Conservation (phyloP, 140 eudicot genomes). For the Flaveria floridana region DNA sequence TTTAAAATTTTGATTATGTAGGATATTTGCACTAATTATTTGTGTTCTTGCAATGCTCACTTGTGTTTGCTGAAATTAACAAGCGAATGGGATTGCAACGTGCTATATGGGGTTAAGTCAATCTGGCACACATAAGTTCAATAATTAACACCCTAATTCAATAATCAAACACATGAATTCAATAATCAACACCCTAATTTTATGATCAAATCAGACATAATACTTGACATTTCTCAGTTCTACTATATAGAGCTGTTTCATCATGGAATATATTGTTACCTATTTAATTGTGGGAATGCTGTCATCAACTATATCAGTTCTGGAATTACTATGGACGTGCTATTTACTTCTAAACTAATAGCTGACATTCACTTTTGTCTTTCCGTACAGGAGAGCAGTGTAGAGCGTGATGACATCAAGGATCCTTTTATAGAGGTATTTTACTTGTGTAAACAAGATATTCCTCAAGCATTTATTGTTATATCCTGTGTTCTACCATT, state of each 20-base stretch:
- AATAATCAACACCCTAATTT: not conserved
- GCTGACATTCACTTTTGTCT: constrained; percentile 3
- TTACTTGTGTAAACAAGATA: constrained; percentile 1
- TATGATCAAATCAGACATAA: not conserved
- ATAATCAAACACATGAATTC: not conserved
- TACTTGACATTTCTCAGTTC: not conserved
- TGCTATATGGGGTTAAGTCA: not conserved
- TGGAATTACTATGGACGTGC: not conserved
- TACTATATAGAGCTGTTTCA: not conserved
- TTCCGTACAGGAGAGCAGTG: constrained; percentile 84
- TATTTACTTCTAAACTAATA: not conserved
- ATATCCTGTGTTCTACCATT: not conserved
- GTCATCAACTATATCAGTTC: not conserved
- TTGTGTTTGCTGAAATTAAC: constrained; percentile 1
- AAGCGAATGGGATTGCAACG: not conserved
- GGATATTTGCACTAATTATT: not conserved
- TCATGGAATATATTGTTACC: not conserved
- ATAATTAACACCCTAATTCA: not conserved
- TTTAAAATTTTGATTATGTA: too few species aligned
- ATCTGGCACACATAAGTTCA: not conserved
- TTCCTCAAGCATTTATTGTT: not conserved
- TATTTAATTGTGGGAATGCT: not conserved
- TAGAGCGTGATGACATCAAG: constrained; percentile 80
- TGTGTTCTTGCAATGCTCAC: not conserved
- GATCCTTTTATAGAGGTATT: constrained; percentile 90